Evolutionary conservation across 2,329 filamentous ascomycete genomes (phyloP).

Genomic region (Ceratocystis cubensis): DNA sequence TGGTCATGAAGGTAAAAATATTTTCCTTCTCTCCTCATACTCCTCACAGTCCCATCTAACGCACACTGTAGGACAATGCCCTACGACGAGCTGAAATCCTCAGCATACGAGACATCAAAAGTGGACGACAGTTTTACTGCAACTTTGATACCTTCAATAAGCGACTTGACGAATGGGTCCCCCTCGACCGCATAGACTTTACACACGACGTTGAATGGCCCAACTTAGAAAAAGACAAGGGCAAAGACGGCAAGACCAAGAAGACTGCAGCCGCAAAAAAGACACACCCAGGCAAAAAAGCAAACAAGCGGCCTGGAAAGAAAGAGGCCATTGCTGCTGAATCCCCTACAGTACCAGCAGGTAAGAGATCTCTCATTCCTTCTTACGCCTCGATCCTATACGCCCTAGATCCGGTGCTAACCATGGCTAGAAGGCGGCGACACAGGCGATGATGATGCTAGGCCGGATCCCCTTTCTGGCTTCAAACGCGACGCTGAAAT

Average conservation of each 20-base stretch:
- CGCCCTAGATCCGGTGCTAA: constrained; percentile 1
- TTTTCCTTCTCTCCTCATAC: neutral
- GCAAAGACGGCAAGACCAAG: constrained; percentile 66
- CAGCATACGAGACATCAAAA: constrained; percentile 84
- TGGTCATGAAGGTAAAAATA: constrained; percentile 39
- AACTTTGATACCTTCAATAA: constrained; percentile 99
- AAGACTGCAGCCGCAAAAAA: constrained; percentile 47
- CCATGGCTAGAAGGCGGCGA: constrained; percentile 37
- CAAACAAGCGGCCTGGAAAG: constrained; percentile 43
- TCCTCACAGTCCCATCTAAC: neutral
- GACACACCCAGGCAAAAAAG: constrained; percentile 46
- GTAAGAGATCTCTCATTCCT: constrained; percentile 7
- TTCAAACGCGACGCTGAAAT: constrained; percentile 85
- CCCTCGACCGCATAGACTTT: constrained; percentile 70
- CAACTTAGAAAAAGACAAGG: constrained; percentile 69
- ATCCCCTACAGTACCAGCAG: constrained; percentile 32
- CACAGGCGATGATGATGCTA: constrained; percentile 35
- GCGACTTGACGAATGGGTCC: constrained; percentile 71
- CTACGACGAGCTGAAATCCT: constrained; percentile 88
- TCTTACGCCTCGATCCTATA: neutral
- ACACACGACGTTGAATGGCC: constrained; percentile 92
- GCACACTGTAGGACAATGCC: constrained; percentile 49
- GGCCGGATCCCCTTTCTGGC: constrained; percentile 28
- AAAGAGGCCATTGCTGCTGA: constrained; percentile 42
- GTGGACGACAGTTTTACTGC: constrained; percentile 81